phyloP scores from a whole-genome alignment of 2,329 filamentous ascomycete species.

The Microdochium nivale region DNA sequence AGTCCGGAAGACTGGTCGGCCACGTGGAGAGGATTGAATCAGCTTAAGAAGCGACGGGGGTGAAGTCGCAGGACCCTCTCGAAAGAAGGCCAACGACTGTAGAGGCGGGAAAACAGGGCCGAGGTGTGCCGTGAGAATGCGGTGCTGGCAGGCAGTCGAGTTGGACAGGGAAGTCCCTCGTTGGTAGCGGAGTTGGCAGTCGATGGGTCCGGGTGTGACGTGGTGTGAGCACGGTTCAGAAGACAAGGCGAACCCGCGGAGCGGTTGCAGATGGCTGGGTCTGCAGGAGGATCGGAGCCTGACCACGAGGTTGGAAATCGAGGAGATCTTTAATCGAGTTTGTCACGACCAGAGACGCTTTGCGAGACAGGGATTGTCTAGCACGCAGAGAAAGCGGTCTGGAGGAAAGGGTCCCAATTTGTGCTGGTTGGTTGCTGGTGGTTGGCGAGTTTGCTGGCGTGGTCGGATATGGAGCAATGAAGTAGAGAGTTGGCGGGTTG shows the following conservation, averaged over 20 bases:
- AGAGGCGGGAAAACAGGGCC: neutral
- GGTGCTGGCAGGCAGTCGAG: neutral
- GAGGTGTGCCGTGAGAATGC: neutral
- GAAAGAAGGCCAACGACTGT: neutral
- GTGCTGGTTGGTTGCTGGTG: neutral
- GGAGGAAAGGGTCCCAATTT: conserved; percentile 10
- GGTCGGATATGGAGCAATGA: neutral
- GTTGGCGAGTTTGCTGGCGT: neutral
- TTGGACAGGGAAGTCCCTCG: neutral
- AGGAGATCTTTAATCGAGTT: neutral
- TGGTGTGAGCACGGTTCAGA: conserved; percentile 1
- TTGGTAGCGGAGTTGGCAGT: neutral
- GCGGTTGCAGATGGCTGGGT: neutral
- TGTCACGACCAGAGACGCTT: neutral
- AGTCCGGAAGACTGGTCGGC: neutral
- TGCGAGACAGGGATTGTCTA: conserved; percentile 12
- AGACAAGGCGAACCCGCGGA: neutral
- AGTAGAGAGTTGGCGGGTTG: neutral
- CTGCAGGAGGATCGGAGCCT: neutral
- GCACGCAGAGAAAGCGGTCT: conserved; percentile 10
- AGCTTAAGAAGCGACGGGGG: neutral
- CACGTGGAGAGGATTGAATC: neutral
- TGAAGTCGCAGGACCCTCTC: neutral
- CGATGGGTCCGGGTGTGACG: neutral
- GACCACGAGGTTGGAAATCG: neutral